Evolutionary conservation across 352 stramenopile species (phyloP), one percentile per base, ranked within the genome.

Genomic region (Phytophthora tentaculata): DNA sequence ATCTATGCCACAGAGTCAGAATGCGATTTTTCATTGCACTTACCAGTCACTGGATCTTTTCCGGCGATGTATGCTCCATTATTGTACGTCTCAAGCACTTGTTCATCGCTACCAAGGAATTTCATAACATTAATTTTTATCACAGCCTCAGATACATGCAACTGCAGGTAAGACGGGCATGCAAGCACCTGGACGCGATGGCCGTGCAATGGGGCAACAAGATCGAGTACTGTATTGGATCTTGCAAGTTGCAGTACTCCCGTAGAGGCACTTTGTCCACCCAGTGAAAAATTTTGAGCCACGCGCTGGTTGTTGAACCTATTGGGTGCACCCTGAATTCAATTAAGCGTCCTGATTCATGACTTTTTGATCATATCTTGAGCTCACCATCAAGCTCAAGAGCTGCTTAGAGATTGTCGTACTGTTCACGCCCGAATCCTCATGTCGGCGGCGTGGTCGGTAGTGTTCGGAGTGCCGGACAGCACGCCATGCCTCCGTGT

Each of bases 341-440:
- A 17, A 48, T 12, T 48, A 39, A 12, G 35, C 12, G 35, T 43
- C 35, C 7, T 43, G 14, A 43, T 19, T 43, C 35, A 43, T 19
- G 35, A 43, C 35, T n/a, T 43, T 14, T 43, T 43, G 35, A 43
- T 7, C 41, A 48, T 7, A 23, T 20, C 13, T 43, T 17, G 41
- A 48, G 41, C 41, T 48, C 41, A 14, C 10, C 17, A 48, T 10
- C 17, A 12, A 10, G 41, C 17, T 20, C 5, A 24, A 14, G 41
- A 39, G 32, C 7, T 39, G 32, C 32, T 39, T 9, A 14, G 20
- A 51, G 44, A 51, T 51, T 35, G 26, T 62, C 28, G 56, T 62
- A 64, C 57, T 57, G n/a, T 12, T 4, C 57, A 57, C 57, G 57
- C 10, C 57, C 47, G 47, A 50, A 64, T 56, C 29, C 45, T 19